Base-by-base conservation (phyloP, 805 yeast species). In the Metschnikowia lunata region DNA sequence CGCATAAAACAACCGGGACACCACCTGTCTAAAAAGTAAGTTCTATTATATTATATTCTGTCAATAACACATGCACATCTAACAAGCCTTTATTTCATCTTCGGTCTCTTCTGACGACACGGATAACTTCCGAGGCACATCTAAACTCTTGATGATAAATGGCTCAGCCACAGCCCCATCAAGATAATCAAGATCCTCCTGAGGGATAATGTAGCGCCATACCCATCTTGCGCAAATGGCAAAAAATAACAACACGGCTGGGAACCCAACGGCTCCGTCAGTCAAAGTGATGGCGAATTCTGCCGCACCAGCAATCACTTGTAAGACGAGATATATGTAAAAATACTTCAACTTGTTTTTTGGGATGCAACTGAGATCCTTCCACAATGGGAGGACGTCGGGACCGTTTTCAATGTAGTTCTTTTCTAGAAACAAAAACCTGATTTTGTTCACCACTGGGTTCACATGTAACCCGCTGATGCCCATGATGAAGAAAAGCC, bases 401-500 rank as follows among this genome's bases (percentile, higher is more conserved):
- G 71, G 69, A 28, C 69, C 70, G 32, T 58, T 46, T 36, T 56
- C 53, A 13, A 69, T 56, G 50, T 69, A 70, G 30, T 60, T 57
- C 9, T 68, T 63, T 49, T 89, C 95, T 2, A 83, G 70, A 47
- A 79, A 75, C 0, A 89, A 48, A 61, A 75, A 87, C 29, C 83
- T 60, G 4, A 91, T 65, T 46, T 85, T 75, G 41, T 75, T 70
- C 4, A 84, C 70, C 5, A 91, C 78, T 4, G 72, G 81, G 57
- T 86, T 88, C 6, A 73, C 78, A 46, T 83, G 72, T 15, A 91
- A 59, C 0, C 96, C 96, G 1, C 83, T 78, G 0, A 88, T 71
- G 0, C 96, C 97, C 98, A 91, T 91, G 48, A 88, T 80, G 73
- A 89, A 90, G 61, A 93, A 91, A 37, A 93, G 70, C 0, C 99